Evolutionary conservation across 2,329 filamentous ascomycete species (phyloP), one percentile per base, ranked within the genome.

Genomic region (Beauveria rudraprayagi): DNA sequence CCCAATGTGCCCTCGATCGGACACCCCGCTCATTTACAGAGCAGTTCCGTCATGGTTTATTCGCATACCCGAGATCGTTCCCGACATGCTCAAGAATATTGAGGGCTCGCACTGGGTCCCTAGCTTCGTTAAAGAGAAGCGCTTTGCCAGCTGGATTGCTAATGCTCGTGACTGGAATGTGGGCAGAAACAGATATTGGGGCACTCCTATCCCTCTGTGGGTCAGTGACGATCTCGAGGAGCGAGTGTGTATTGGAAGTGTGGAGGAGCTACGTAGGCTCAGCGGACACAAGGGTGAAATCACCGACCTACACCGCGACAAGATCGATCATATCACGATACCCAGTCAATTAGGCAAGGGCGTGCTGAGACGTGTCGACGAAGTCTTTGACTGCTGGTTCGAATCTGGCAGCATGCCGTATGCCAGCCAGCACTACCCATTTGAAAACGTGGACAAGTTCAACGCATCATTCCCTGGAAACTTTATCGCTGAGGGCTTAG

Each of bases 351-450:
- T 88, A 75, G 92, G 92, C 67, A 96, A 93, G 70, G 92, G 92
- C 22, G 80, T 82, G n/a, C 78, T 97, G 64, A 87, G 83, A 68
- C 87, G 92, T 67, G 83, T 94, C 11, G 87, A 91, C 57, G 92
- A 96, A 72, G 91, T 97, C 5, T 96, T 97, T 68, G 92, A 97
- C 76, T 97, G 92, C 72, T 97, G 92, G 92, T 96, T 96, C 65
- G 92, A 97, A 75, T 96, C 92, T 50, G 92, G 92, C 63, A 92
- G 89, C 71, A 97, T 97, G 92, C 92, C 92, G 3, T 97, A 96
- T 71, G 90, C 91, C 48, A 92, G 89, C 66, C 85, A 89, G 65
- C 92, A 97, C 73, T 97, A 95, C 71, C 92, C 92, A 7, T 97
- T 97, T 70, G 89, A 93, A 75, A 94, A 94, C 70, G 84, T 87